Evolutionary conservation across 345 rosid genomes (phyloP), one percentile per base, ranked within the genome.

Genomic region (Corchorus olitorius): DNA sequence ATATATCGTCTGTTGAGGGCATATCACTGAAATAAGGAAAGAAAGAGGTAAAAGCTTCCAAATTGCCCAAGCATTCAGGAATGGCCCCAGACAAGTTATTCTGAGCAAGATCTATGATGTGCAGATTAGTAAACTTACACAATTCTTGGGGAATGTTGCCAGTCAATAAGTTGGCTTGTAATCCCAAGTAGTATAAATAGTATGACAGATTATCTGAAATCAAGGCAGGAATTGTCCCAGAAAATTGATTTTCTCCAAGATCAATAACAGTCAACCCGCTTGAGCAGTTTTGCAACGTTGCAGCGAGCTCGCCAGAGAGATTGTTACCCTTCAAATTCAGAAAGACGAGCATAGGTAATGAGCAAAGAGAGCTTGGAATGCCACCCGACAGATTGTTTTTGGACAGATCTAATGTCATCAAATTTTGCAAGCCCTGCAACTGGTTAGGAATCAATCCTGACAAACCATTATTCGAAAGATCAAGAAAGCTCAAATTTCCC

Each of bases 211-310:
- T 39, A 6, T 74, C 41, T 37, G 34, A 78, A 6, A 74, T 61
- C 77, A 71, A 76, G 6, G 37, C 11, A 4, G 81, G 75, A 0
- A 81, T 49, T 1, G 34, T 35, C 8, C 83, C 87, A 3, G 56
- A 55, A 8, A 84, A 66, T 27, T 17, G 62, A 33, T 84, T 79
- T 16, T 67, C 64, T 68, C 85, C 73, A 53, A 84, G 77, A 77
- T 79, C 83, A 35, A 84, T 45, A 37, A 15, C 19, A 2, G 1
- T 3, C 6, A 4, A n/a, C n/a, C n/a, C n/a, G n/a, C n/a, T n/a
- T n/a, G 72, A 53, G 43, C 78, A 75, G 22, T 77, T 66, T 6
- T 56, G 37, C 16, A 76, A 46, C 16, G 72, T 22, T 12, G 22
- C 8, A 3, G 77, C 55, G 16, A 82, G 33, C 35, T 71, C 16